Base-by-base conservation (phyloP, 2,329 filamentous ascomycete genomes). In the Ascochyta lentis region DNA sequence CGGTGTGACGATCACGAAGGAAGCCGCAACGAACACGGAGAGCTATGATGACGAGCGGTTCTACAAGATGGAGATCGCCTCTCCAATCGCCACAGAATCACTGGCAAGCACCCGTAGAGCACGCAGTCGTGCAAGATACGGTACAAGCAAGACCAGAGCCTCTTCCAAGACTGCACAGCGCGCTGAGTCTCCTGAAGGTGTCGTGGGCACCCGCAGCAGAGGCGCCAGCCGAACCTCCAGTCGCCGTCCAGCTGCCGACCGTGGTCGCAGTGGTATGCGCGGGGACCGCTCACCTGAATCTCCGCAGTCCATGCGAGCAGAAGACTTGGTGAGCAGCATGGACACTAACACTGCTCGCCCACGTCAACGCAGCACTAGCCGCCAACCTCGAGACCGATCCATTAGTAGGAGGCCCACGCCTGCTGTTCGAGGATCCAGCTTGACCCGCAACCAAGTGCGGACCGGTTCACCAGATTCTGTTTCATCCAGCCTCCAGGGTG, bases 281-380 rank as follows among this genome's bases (percentile, higher is more conserved):
- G 68, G 66, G 31, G 70, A 85, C 16, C 82, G 87, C 45, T 96
- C 92, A 1, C 92, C 93, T 1, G 89, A 90, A 0, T 94, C 91
- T 1, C 92, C 93, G 1, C 78, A 92, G 22, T 90, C 92, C 4
- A 88, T 94, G 80, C 86, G 89, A 13, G 79, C 81, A 6, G 79
- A 83, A 2, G 85, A 83, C 53, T 79, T 82, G 38, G 82, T 82
- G 39, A 80, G 80, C 41, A 79, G 77, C 19, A 87, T 86, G 1
- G 85, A 88, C n/a, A 88, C 91, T 46, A 89, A 91, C 27, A 68
- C 68, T 19, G 62, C 83, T 27, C 78, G 81, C 43, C 78, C 79
- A 26, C 78, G 80, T 39, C 78, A 83, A 47, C 74, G 82, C 55
- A 86, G 83, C 66, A 76, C 77, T 13, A 85, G 81, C 61, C 79